Percentiles rank a stretch among this genome's conserved stretches.
phyloP scores from a whole-genome alignment of 129 eudicot genomes.

The Arctium minus region DNA sequence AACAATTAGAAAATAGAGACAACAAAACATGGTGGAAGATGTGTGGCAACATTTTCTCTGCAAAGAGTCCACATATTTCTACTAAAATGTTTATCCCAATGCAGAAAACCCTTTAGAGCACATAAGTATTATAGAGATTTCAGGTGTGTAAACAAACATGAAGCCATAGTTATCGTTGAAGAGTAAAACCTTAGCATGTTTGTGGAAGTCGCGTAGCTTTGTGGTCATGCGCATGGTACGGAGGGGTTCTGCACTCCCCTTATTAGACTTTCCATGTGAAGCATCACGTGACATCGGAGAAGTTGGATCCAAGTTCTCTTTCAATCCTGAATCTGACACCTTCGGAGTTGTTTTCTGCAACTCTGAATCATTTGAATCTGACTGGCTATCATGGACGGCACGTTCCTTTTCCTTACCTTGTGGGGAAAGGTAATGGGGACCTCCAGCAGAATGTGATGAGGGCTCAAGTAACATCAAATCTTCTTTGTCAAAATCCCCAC shows the following conservation, averaged over 20 bases:
- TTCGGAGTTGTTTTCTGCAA: slow-evolving; percentile 41
- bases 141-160: neutral
- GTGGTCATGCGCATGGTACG: slow-evolving; percentile 71
- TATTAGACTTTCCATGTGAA: slow-evolving; percentile 68
- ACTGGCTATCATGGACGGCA: slow-evolving; percentile 23
- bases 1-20: neutral
- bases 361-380: slow-evolving; percentile 54
- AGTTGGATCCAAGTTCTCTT: slow-evolving; percentile 51
- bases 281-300: slow-evolving; percentile 77
- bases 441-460: slow-evolving; percentile 43
- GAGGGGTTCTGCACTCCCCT: slow-evolving; percentile 64
- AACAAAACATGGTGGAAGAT: neutral
- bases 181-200: slow-evolving; percentile 72
- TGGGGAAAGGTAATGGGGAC: slow-evolving; percentile 46
- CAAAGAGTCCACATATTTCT: neutral
- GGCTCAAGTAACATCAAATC: slow-evolving; percentile 63
- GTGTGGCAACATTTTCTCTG: neutral
- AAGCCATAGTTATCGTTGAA: neutral
- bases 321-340: slow-evolving; percentile 43
- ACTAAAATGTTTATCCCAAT: neutral
- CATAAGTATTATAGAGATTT: neutral
- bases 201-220: slow-evolving; percentile 91
- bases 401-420: slow-evolving; percentile 52
- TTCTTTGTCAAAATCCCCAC: slow-evolving; percentile 64
- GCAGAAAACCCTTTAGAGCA: neutral